Base-by-base conservation (phyloP, 371 early-diverging fungal species). In the Conidiobolus incongruus region DNA sequence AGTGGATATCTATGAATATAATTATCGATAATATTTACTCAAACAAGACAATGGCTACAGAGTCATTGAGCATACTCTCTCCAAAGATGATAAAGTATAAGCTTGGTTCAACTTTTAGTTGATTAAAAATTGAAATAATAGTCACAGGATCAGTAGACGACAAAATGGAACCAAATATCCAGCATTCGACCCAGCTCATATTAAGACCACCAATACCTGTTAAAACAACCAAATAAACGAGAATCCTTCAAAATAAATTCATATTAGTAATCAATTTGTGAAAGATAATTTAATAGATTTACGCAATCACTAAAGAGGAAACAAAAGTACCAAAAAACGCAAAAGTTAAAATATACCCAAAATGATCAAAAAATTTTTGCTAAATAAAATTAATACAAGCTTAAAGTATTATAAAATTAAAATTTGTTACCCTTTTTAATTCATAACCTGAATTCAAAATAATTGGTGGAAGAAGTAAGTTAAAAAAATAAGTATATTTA, bases 71-170 rank as follows among this genome's bases (percentile, higher is more conserved):
- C 35, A 88, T 67, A 7, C 77, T 78, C 52, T 94, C 95, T 12
- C 95, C 95, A 51, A 90, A 89, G 39, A 94, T 89, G 46, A 91
- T 80, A 1, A 89, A 75, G 55, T 82, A 91, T 31, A 94, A 59
- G 50, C 81, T 76, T 2, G 86, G 86, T 45, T 94, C 95, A 20
- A 94, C 92, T 38, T 74, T 69, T 30, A 86, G 63, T 49, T 89
- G 88, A 39, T 81, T 72, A 53, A 94, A 90, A 30, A 92, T 81
- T 11, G 92, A 79, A 35, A 94, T 62, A 13, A 94, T 78, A 0
- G 95, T 88, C 21, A 94, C 95, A 1, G 95, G 89, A 56, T 94
- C 95, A 4, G 95, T 94, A 3, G 95, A 88, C 2, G 89, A 88
- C 45, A 94, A 60, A 45, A 94, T 82, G 1, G 90, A 67, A 11